A percentile compares a stretch with the other conserved stretches of the same genome.
Evolutionary conservation across 2,329 filamentous ascomycete genomes (phyloP).

Genomic region (Pseudogymnoascus sp.): DNA sequence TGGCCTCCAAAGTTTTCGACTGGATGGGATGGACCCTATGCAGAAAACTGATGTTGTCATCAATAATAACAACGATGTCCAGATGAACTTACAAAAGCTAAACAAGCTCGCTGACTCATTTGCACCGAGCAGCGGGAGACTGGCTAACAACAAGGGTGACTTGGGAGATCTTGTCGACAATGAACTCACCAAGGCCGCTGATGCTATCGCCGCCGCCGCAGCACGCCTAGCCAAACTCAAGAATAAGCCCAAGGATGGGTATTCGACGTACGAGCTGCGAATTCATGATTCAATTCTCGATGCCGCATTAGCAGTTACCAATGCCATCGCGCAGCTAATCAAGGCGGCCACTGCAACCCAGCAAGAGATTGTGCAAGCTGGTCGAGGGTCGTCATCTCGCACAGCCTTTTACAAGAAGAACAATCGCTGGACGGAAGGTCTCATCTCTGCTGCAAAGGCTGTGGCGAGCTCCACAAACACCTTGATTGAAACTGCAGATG

Average conservation of each 20-base stretch:
- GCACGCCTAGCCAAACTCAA: slow-evolving; percentile 82
- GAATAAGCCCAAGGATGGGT: slow-evolving; percentile 93
- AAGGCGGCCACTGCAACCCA: slow-evolving; percentile 89
- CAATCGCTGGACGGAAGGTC: slow-evolving; percentile 96
- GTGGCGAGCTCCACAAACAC: slow-evolving; percentile 90
- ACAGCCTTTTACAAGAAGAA: slow-evolving; percentile 99
- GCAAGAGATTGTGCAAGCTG: slow-evolving; percentile 92
- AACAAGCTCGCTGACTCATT: slow-evolving; percentile 91
- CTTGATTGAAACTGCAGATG: slow-evolving; percentile 95
- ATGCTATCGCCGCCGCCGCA: slow-evolving; percentile 87
- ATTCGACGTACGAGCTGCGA: slow-evolving; percentile 90
- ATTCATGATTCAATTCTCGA: slow-evolving; percentile 94
- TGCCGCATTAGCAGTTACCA: slow-evolving; percentile 86
- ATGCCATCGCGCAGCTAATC: slow-evolving; percentile 87
- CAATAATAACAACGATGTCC: slow-evolving; percentile 93
- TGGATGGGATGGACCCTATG: slow-evolving; percentile 81
- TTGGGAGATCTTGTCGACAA: slow-evolving; percentile 86
- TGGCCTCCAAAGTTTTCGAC: slow-evolving; percentile 81
- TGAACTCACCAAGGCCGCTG: slow-evolving; percentile 86
- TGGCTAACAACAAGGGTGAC: slow-evolving; percentile 71
- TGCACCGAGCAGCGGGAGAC: slow-evolving; percentile 75
- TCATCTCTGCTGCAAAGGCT: slow-evolving; percentile 95
- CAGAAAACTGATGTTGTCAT: slow-evolving; percentile 97
- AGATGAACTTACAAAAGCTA: slow-evolving; percentile 85
- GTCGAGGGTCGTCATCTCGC: slow-evolving; percentile 74